Evolutionary conservation across 495 filamentous ascomycete genomes (phyloP), one percentile per base, ranked within the genome.

Genomic region (Aspergillus affinis): DNA sequence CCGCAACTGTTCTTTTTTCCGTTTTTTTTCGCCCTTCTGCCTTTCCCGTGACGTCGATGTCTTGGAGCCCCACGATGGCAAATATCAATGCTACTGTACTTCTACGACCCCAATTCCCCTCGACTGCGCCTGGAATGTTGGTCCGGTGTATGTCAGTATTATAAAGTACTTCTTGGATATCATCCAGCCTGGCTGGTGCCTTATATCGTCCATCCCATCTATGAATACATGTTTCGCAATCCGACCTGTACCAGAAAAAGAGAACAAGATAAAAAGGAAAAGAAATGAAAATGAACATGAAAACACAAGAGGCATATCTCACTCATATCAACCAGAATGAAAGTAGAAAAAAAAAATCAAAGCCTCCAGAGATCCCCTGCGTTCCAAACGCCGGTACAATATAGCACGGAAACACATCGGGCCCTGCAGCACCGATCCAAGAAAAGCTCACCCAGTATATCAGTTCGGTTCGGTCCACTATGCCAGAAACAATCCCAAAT

Each of bases 1-100:
- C 18, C 51, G 18, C 51, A 26, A 36, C n/a, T 8, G 20, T 10
- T 30, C n/a, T 7, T n/a, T 20, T 26, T 8, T 20, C 41, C 45
- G 21, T 54, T 45, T 54, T 30, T 30, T 54, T 32, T 54, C 45
- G 32, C 26, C 27, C 30, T 52, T 59, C 48, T 27, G 51, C 52
- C 49, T 51, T 71, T 72, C 69, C 70, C 71, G 76, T 79, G 76
- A 79, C 76, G 76, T 79, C 74, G 75, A 75, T 52, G 50, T 52
- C 27, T 52, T 56, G n/a, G n/a, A 36, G 48, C 48, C 48, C 54
- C 53, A 61, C 53, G 48, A 52, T 52, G 54, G 53, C 47, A 49
- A 59, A 51, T 27, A 6, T 10, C 30, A 7, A n/a, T 51, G 26
- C 29, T 18, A 55, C 44, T 55, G 45, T 54, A 17, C 21, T 45